Conservation (phyloP, 2,329 filamentous ascomycete species). For the Fusarium sp. region DNA sequence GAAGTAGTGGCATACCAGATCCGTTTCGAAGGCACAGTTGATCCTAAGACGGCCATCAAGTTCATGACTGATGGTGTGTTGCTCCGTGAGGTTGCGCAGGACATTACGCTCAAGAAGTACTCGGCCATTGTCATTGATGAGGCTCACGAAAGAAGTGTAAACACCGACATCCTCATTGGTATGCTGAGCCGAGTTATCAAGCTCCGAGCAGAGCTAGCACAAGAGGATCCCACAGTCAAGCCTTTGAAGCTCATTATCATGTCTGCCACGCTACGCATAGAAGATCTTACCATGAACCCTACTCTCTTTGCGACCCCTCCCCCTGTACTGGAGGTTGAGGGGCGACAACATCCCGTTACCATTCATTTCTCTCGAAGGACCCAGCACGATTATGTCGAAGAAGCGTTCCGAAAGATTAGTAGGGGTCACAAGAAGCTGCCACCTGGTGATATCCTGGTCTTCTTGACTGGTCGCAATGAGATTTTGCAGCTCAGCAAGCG, state of each 20-base stretch:
- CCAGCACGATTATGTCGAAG: slow-evolving; percentile 89
- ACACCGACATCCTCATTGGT: slow-evolving; percentile 97
- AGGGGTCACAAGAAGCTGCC: slow-evolving; percentile 92
- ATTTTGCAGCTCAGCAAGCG: slow-evolving; percentile 87
- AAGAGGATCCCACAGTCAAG: slow-evolving; percentile 78
- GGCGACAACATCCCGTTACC: slow-evolving; percentile 91
- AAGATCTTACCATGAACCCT: slow-evolving; percentile 89
- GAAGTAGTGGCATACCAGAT: slow-evolving; percentile 91
- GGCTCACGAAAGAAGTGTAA: slow-evolving; percentile 96
- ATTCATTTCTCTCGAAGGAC: slow-evolving; percentile 90
- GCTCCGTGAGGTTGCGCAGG: slow-evolving; percentile 89
- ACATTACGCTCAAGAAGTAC: slow-evolving; percentile 90
- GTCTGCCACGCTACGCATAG: slow-evolving; percentile 94
- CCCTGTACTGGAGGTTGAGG: slow-evolving; percentile 90
- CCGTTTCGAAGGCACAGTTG: slow-evolving; percentile 89
- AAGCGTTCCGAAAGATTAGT: slow-evolving; percentile 88
- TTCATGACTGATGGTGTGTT: slow-evolving; percentile 99
- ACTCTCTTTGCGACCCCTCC: slow-evolving; percentile 84
- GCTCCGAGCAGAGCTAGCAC: slow-evolving; percentile 80
- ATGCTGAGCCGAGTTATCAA: slow-evolving; percentile 96
- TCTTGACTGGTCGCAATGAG: slow-evolving; percentile 93
- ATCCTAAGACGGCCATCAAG: slow-evolving; percentile 88
- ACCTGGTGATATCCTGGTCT: slow-evolving; percentile 91
- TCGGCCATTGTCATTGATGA: slow-evolving; percentile 96
- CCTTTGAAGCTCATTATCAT: slow-evolving; percentile 97